A percentile compares a stretch with the other conserved stretches of the same genome.
phyloP scores from a whole-genome alignment of 371 early-diverging fungal species.

The Lichtheimia ramosa region DNA sequence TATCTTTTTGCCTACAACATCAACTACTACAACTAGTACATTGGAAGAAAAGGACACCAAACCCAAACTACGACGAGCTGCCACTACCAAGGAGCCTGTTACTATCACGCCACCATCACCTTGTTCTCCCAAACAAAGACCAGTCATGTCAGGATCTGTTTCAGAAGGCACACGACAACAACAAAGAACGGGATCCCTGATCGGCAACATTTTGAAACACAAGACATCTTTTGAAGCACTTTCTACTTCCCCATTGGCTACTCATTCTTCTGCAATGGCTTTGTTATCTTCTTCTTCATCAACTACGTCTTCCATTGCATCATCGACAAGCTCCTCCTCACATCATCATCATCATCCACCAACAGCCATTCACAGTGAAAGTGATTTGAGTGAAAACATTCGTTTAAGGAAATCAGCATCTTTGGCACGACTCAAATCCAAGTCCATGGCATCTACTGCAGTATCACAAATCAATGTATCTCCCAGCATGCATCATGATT shows the following conservation, averaged over 20 bases:
- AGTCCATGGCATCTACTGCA: slow-evolving; percentile 21
- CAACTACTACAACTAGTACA: neutral
- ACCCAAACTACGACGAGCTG: slow-evolving; percentile 7
- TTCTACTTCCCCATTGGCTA: neutral
- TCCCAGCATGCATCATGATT: slow-evolving; percentile 15
- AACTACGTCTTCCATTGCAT: neutral
- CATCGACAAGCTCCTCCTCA: neutral
- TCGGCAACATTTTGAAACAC: slow-evolving; percentile 10
- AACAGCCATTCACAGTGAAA: neutral
- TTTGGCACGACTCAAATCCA: slow-evolving; percentile 13
- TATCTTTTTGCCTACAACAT: slow-evolving; percentile 30
- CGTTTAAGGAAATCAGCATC: slow-evolving; percentile 21
- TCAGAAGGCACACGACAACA: slow-evolving; percentile 6
- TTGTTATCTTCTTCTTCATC: neutral
- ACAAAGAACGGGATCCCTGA: slow-evolving; percentile 2
- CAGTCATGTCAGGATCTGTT: slow-evolving; percentile 2
- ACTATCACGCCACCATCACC: neutral
- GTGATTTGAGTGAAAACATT: neutral
- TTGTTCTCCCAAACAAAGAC: neutral
- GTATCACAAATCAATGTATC: slow-evolving; percentile 23
- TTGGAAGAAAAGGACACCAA: neutral
- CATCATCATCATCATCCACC: neutral
- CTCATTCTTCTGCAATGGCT: neutral
- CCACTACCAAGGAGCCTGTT: slow-evolving; percentile 4
- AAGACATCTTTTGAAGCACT: slow-evolving; percentile 1